phyloP scores from a whole-genome alignment of 345 rosid species.

The Eutrema japonicum region DNA sequence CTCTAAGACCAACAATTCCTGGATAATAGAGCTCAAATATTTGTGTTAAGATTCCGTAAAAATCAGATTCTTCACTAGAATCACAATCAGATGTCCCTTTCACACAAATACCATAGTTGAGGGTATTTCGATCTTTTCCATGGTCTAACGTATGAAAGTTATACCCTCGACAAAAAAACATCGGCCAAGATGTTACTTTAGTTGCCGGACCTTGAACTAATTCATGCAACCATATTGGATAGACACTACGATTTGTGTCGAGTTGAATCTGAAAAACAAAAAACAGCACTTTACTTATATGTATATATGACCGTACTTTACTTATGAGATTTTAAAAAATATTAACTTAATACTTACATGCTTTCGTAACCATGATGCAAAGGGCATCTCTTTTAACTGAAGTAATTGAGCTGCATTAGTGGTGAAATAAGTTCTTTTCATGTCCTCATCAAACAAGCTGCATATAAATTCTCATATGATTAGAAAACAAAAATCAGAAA shows the following conservation, averaged over 20 bases:
- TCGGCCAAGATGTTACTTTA: conserved; percentile 1
- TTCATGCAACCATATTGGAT: neutral
- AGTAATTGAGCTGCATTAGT: too few relatives aligned
- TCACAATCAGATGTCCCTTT: too few relatives aligned
- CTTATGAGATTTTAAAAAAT: neutral
- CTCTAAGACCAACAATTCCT: too few relatives aligned
- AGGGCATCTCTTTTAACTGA: neutral
- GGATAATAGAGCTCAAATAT: too few relatives aligned
- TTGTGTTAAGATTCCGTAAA: too few relatives aligned
- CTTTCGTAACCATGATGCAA: neutral
- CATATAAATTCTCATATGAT: neutral
- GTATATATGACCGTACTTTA: neutral
- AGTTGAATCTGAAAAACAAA: too few relatives aligned
- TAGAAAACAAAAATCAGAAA: neutral
- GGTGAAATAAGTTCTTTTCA: neutral
- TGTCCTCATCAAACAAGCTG: conserved; percentile 6
- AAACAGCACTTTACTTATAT: too few relatives aligned
- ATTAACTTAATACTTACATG: neutral
- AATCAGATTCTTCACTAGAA: too few relatives aligned
- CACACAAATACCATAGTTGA: conserved; percentile 6
- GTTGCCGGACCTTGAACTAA: neutral
- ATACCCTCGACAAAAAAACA: neutral
- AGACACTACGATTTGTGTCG: too few relatives aligned
- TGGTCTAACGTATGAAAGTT: neutral
- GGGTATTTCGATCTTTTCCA: neutral